Base-by-base conservation (phyloP, 495 filamentous ascomycete genomes). In the Trichoderma gamsii region DNA sequence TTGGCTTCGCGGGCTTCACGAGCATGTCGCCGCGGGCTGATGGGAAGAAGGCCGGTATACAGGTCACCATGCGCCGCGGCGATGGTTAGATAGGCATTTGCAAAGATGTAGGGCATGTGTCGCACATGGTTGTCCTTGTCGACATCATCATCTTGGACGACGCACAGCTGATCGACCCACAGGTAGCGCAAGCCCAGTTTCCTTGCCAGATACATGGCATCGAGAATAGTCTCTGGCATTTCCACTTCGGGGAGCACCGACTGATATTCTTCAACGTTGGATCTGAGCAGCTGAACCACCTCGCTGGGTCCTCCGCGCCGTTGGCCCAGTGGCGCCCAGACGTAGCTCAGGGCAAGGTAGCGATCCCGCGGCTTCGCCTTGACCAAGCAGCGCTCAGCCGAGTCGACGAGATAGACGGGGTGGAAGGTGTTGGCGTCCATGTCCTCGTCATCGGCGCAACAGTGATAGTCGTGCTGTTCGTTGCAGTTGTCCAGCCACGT, bases 141-240 rank as follows among this genome's bases (percentile, higher is more conserved):
- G 5, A 71, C 41, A 9, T 32, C 41, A 63, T 76, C 71, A 27
- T 72, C 66, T 43, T 75, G 75, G n/a, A 69, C 65, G 44, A 78
- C 76, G 67, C 76, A 78, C 15, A 74, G 64, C 13, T 66, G 66
- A 59, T 76, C 73, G 15, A 75, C 67, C 73, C 72, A 75, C 23
- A 76, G 68, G 66, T 73, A 75, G 23, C 70, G 66, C 61, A 70
- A 63, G 25, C 68, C 69, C 21, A 72, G 66, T 23, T 65, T 56
- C 21, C 67, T 41, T 35, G 64, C 64, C 23, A 71, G 15, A 21
- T 63, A 67, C 63, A 72, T 67, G 66, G 70, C 72, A 43, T 72
- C 68, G 23, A 64, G 59, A 38, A 73, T 68, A 4, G 72, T 71
- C 44, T 65, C 21, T 4, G 72, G 70, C 16, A 71, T 18, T 27